Base-by-base conservation (phyloP, 78 protist species). In the Dictyostelium capitatum region DNA sequence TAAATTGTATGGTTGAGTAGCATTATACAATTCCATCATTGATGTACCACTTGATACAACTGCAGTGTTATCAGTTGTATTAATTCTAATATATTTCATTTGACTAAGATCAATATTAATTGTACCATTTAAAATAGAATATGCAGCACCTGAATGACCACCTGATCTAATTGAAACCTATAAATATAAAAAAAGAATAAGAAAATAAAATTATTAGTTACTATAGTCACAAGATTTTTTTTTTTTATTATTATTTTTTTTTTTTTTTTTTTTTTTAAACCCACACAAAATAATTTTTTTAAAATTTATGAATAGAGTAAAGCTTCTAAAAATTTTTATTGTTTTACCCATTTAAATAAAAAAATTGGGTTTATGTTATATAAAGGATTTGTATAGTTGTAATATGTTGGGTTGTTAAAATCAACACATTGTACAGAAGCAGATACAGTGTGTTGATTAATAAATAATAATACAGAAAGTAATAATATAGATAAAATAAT, bases 101-200 rank as follows among this genome's bases (percentile, higher is more conserved):
- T 19, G 28, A 12, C 65, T 43, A 74, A 85, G 25, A 75, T 85
- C 92, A 47, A 85, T 75, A 46, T 43, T 53, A 37, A 85, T 65
- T 6, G 80, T 48, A 28, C 75, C 51, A 28, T 75, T 43, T 28
- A 64, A 51, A 6, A 56, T 12, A 1, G 92, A 85, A n/a, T 59
- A 30, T 19, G 37, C 83, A 0, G 47, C 46, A 46, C 67, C 59
- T 47, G 92, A 85, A 51, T 85, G 92, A 17, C 92, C 92, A 28
- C 84, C 92, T 11, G 83, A 57, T 32, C 69, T 53, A 37, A 73
- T 53, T 17, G 78, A 41, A 9, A 85, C 82, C 70, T 62, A 25
- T 5, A 0, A 10, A 19, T 17, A 54, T 10, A 8, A 20, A 2
- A 62, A 62, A 62, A 23, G 0, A 59, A 23, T 23, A 23, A 19